phyloP scores from a whole-genome alignment of 1,284 basidiomycete species.

The Trichosporon inkin region DNA sequence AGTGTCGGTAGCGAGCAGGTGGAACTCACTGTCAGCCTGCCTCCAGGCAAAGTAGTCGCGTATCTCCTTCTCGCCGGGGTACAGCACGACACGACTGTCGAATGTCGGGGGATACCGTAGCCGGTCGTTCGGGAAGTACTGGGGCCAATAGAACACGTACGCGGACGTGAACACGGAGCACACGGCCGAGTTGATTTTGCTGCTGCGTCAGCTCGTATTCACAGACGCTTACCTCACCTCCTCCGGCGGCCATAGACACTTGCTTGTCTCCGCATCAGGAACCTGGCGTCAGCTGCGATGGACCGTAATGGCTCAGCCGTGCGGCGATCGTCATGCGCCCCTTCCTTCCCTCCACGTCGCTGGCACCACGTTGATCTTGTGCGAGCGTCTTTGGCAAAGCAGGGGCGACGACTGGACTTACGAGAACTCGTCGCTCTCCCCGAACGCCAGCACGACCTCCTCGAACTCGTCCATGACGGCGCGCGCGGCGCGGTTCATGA shows the following conservation, averaged over 20 bases:
- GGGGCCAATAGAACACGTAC: slow-evolving; percentile 81
- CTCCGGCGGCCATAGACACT: slow-evolving; percentile 77
- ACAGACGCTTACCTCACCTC: slow-evolving; percentile 46
- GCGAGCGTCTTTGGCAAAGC: no score
- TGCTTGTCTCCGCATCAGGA: slow-evolving; percentile 73
- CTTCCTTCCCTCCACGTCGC: background rate
- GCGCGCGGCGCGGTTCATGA: slow-evolving; percentile 89
- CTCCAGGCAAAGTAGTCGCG: slow-evolving; percentile 94
- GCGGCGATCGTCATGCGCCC: no score
- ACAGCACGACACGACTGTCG: slow-evolving; percentile 82
- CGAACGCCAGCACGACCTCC: slow-evolving; percentile 82
- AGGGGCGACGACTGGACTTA: slow-evolving; percentile 42
- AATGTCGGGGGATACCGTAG: slow-evolving; percentile 83
- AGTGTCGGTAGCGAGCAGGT: background rate
- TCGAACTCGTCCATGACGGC: slow-evolving; percentile 75
- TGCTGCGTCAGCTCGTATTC: slow-evolving; percentile 12
- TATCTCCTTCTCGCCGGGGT: slow-evolving; percentile 68
- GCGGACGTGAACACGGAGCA: slow-evolving; percentile 89
- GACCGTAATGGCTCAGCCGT: background rate
- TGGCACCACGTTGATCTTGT: background rate
- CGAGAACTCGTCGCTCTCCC: slow-evolving; percentile 97
- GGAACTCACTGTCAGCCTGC: slow-evolving; percentile 80
- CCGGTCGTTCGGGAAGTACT: slow-evolving; percentile 65
- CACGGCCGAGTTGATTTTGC: slow-evolving; percentile 85
- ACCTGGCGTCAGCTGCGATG: slow-evolving; percentile 56